A percentile compares a stretch with the other conserved stretches of the same genome.
These are phyloP conservation scores for Whalleya microplaca DNA, from an alignment of 2,329 filamentous ascomycete species.

Conservation along the genomic window DNA sequence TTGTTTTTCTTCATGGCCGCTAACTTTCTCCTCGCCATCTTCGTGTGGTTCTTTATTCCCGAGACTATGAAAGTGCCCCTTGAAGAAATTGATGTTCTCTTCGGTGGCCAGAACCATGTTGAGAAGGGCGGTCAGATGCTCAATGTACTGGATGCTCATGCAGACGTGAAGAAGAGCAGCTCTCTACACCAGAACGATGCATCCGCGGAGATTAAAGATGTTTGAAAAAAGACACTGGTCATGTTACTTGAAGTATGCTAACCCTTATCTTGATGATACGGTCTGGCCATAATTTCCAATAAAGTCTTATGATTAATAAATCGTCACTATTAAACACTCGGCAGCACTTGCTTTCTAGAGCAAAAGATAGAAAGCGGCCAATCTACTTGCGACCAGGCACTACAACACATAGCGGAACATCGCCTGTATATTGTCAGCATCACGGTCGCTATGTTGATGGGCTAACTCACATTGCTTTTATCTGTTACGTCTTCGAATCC, in stretches of 20 bases:
- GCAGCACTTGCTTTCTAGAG: no score
- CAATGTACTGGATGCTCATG: conserved; percentile 20
- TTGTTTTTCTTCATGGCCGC: conserved; percentile 47
- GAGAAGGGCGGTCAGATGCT: conserved; percentile 56
- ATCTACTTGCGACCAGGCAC: no score
- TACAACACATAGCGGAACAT: no score
- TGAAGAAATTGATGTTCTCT: conserved; percentile 60
- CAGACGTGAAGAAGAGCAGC: conserved; percentile 14
- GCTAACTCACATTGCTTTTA: no score
- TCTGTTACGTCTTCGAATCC: no score
- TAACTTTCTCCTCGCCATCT: conserved; percentile 52
- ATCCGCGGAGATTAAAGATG: neutral
- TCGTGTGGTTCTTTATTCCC: conserved; percentile 55
- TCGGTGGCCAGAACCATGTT: conserved; percentile 60
- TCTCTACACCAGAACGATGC: conserved; percentile 11
- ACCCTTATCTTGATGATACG: neutral
- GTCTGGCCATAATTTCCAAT: no score
- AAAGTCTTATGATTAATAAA: conserved; percentile 28
- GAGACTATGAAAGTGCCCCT: conserved; percentile 55
- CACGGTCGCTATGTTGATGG: no score
- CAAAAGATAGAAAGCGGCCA: no score
- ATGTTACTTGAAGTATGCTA: neutral
- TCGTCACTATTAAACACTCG: no score
- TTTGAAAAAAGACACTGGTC: conserved; percentile 2
- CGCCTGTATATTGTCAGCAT: no score